A percentile compares a stretch with the other conserved stretches of the same genome.
phyloP scores from a whole-genome alignment of 2,329 filamentous ascomycete species.

The Fusarium ambrosium region DNA sequence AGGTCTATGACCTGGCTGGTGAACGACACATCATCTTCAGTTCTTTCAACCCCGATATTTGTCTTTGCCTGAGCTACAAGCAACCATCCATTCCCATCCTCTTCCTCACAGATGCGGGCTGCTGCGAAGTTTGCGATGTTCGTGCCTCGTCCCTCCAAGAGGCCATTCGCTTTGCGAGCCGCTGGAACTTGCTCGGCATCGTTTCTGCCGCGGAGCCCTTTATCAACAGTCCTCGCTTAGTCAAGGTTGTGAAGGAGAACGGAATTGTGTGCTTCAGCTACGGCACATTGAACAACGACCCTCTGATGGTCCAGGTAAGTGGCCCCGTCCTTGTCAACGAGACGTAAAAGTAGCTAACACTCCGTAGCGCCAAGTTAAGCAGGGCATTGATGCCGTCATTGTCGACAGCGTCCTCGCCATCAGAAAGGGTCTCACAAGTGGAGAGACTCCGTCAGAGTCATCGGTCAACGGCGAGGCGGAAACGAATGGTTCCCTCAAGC shows the following conservation, averaged over 20 bases:
- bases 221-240: slow-evolving; percentile 88
- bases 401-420: slow-evolving; percentile 96
- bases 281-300: slow-evolving; percentile 90
- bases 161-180: slow-evolving; percentile 91
- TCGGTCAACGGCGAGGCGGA: slow-evolving; percentile 23
- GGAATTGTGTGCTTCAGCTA: slow-evolving; percentile 96
- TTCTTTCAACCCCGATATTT: slow-evolving; percentile 97
- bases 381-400: slow-evolving; percentile 98
- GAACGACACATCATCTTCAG: slow-evolving; percentile 96
- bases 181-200: slow-evolving; percentile 95
- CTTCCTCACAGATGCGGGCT: slow-evolving; percentile 92
- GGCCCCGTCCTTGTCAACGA: slow-evolving; percentile 8
- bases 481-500: slow-evolving; percentile 34
- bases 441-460: slow-evolving; percentile 38
- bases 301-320: slow-evolving; percentile 84
- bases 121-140: slow-evolving; percentile 85
- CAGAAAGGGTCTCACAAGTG: slow-evolving; percentile 82
- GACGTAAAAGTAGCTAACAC: slow-evolving; percentile 21
- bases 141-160: slow-evolving; percentile 93
- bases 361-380: slow-evolving; percentile 83
- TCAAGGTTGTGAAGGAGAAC: slow-evolving; percentile 93
- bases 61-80: slow-evolving; percentile 93
- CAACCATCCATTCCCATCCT: slow-evolving; percentile 96
- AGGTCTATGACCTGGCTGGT: slow-evolving; percentile 87
- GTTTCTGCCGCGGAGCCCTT: slow-evolving; percentile 91